phyloP scores from a whole-genome alignment of 805 yeast genomes.

The Yamadazyma takamatsuzukensis region DNA sequence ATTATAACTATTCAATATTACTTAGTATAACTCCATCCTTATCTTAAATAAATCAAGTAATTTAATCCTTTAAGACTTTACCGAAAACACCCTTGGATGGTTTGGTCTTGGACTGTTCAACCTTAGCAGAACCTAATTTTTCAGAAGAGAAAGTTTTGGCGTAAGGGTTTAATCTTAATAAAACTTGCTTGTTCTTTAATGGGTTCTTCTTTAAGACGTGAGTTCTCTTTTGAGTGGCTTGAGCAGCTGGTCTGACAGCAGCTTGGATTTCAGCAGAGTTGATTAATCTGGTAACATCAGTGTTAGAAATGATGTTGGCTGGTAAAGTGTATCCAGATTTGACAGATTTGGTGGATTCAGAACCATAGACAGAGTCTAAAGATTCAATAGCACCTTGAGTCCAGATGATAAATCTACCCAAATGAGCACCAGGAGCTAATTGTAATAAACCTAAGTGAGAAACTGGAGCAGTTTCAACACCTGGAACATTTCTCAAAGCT shows the following conservation, averaged over 20 bases:
- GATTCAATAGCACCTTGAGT: conserved; percentile 97
- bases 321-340: conserved; percentile 93
- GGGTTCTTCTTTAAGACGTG: conserved; percentile 98
- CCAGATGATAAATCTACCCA: conserved; percentile 99
- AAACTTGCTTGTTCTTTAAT: conserved; percentile 94
- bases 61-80: conserved; percentile 56
- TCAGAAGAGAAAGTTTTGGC: conserved; percentile 94
- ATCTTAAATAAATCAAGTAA: conserved; percentile 3
- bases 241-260: conserved; percentile 95
- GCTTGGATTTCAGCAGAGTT: conserved; percentile 99
- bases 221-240: conserved; percentile 86
- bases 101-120: conserved; percentile 54
- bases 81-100: conserved; percentile 73
- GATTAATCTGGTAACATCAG: conserved; percentile 96
- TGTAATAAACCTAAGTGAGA: conserved; percentile 91
- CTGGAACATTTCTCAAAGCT: conserved; percentile 99
- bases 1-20: conserved; percentile 10
- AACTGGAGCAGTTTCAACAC: conserved; percentile 96
- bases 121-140: conserved; percentile 84
- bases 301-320: conserved; percentile 87
- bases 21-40: conserved; percentile 1
- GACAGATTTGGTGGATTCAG: conserved; percentile 77
- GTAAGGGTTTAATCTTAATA: conserved; percentile 98
- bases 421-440: conserved; percentile 99
- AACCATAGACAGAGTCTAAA: conserved; percentile 96